Conservation (phyloP, 176 grass and related monocot genomes). For the Paspalum vaginatum region DNA sequence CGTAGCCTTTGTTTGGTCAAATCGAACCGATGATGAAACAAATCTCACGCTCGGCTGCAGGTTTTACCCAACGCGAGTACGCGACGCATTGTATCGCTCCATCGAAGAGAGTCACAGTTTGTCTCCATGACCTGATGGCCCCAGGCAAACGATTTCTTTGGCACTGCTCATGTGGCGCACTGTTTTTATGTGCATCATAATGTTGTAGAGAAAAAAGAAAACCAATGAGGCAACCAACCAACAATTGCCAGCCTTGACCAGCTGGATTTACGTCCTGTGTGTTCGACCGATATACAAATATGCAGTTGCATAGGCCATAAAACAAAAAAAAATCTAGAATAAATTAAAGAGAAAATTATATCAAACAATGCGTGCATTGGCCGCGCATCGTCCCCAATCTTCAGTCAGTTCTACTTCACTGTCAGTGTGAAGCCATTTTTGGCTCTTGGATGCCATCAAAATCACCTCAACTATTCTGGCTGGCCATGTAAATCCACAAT, state of each 20-base stretch:
- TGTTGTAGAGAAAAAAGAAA: background rate
- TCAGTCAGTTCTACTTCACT: conserved; percentile 25
- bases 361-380: conserved; percentile 12
- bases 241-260: background rate
- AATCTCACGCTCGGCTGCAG: too few relatives aligned
- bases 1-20: too few relatives aligned
- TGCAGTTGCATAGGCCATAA: conserved; percentile 19
- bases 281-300: conserved; percentile 23
- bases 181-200: background rate
- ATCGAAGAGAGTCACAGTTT: too few relatives aligned
- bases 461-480: background rate
- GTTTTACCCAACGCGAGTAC: too few relatives aligned
- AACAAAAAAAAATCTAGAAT: conserved; percentile 1
- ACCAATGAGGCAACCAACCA: too few relatives aligned
- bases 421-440: conserved; percentile 23
- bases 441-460: conserved; percentile 13
- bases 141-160: too few relatives aligned
- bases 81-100: too few relatives aligned
- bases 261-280: background rate
- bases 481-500: background rate
- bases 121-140: too few relatives aligned
- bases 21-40: too few relatives aligned
- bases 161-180: too few relatives aligned
- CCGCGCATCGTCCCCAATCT: conserved; percentile 23
- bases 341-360: conserved; percentile 24